phyloP scores from a whole-genome alignment of 495 filamentous ascomycete genomes.

The Penicillium waksmanii region DNA sequence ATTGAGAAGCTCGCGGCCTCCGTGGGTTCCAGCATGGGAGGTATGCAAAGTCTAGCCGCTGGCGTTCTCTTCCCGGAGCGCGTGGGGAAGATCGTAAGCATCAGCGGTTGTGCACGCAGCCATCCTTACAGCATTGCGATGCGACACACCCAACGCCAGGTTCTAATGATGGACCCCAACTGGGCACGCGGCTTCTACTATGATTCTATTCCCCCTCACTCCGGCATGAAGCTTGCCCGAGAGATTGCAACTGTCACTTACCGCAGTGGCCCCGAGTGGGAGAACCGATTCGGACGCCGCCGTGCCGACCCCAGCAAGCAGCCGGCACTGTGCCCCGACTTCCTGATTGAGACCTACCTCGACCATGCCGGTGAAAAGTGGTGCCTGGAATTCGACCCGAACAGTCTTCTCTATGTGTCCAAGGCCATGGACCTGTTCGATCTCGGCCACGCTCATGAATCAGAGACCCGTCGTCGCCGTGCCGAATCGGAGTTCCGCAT shows the following conservation, averaged over 20 bases:
- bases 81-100: constrained; percentile 80
- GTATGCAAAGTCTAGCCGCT: constrained; percentile 94
- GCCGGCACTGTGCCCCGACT: constrained; percentile 93
- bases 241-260: constrained; percentile 99
- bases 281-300: constrained; percentile 86
- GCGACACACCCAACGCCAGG: constrained; percentile 97
- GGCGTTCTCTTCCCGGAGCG: constrained; percentile 85
- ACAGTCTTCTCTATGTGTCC: constrained; percentile 93
- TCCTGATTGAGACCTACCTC: constrained; percentile 97
- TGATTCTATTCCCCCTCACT: constrained; percentile 82
- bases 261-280: constrained; percentile 96
- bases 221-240: constrained; percentile 95
- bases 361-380: constrained; percentile 99
- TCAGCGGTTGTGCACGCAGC: constrained; percentile 91
- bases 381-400: constrained; percentile 96
- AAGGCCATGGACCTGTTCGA: constrained; percentile 99
- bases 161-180: constrained; percentile 97
- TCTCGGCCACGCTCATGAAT: constrained; percentile 71
- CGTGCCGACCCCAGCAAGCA: constrained; percentile 84
- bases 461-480: constrained; percentile 50
- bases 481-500: constrained; percentile 55
- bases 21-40: constrained; percentile 96
- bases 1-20: constrained; percentile 86
- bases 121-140: constrained; percentile 99
- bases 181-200: constrained; percentile 99